Evolutionary conservation across 129 eudicot species (phyloP).

Genomic region (Dittrichia graveolens): DNA sequence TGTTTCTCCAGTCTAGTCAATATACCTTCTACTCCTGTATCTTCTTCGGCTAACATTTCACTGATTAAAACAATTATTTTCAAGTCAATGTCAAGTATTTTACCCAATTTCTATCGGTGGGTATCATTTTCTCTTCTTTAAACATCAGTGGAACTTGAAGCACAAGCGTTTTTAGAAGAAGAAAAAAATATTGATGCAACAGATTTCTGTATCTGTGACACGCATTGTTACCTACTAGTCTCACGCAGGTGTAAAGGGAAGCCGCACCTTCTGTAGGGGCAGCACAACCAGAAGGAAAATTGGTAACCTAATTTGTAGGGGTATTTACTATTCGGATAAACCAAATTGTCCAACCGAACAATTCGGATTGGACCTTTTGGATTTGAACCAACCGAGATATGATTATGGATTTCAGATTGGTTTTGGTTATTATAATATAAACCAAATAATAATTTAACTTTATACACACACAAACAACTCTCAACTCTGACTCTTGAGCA

Average conservation of each 20-base stretch:
- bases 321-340: not conserved
- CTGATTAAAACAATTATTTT: constrained; percentile 41
- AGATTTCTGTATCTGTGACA: not conserved
- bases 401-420: too few species aligned
- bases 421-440: too few species aligned
- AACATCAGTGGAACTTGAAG: not conserved
- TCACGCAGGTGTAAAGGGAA: not conserved
- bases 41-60: constrained; percentile 38
- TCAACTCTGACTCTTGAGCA: too few species aligned
- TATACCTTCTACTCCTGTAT: constrained; percentile 72
- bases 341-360: too few species aligned
- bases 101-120: constrained; percentile 3
- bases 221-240: not conserved
- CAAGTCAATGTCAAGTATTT: constrained; percentile 4
- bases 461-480: too few species aligned
- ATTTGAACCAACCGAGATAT: too few species aligned
- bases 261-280: not conserved
- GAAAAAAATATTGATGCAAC: not conserved
- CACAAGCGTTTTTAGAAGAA: not conserved
- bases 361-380: too few species aligned
- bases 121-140: not conserved
- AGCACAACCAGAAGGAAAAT: not conserved
- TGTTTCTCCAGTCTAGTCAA: constrained; percentile 69
- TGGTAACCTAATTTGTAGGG: not conserved
- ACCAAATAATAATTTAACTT: too few species aligned